These are phyloP conservation scores for Cymbopogon flexuosus DNA, from an alignment of 202 grass and related monocot genomes.

Conservation along the genomic window DNA sequence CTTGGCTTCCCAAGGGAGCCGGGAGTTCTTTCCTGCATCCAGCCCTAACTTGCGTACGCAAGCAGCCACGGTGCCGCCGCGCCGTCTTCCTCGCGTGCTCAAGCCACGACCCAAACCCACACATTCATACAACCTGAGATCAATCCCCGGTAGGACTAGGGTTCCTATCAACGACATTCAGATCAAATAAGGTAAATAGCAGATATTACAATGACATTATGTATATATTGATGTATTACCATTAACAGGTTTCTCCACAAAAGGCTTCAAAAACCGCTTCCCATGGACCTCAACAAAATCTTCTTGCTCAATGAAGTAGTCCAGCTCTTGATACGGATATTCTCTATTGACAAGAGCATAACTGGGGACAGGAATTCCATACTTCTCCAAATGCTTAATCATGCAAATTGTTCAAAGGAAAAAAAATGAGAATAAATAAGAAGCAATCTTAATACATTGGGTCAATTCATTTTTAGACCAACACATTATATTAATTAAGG, in stretches of 20 bases:
- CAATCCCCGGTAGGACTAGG: too few relatives aligned
- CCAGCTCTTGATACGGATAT: slow-evolving; percentile 92
- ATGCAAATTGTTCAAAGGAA: slow-evolving; percentile 5
- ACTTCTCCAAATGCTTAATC: slow-evolving; percentile 69
- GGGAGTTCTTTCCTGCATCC: too few relatives aligned
- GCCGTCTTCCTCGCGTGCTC: too few relatives aligned
- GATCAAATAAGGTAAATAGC: background rate
- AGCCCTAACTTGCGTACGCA: too few relatives aligned
- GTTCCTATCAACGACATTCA: background rate
- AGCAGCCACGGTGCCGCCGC: too few relatives aligned
- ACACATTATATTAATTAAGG: background rate
- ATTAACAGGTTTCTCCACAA: slow-evolving; percentile 98
- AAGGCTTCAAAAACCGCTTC: slow-evolving; percentile 88
- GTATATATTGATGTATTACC: slow-evolving; percentile 47
- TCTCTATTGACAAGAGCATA: slow-evolving; percentile 95
- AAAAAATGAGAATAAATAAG: background rate
- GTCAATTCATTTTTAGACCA: background rate
- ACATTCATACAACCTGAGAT: too few relatives aligned
- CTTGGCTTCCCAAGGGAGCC: background rate
- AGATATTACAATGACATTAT: slow-evolving; percentile 1
- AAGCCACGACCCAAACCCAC: too few relatives aligned
- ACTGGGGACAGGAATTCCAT: slow-evolving; percentile 85
- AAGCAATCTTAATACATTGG: background rate
- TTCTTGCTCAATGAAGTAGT: slow-evolving; percentile 95
- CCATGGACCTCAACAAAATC: slow-evolving; percentile 97